Percentiles rank a stretch among this genome's conserved stretches.
Evolutionary conservation across 345 rosid genomes (phyloP).

Genomic region (Brassica nigra): DNA sequence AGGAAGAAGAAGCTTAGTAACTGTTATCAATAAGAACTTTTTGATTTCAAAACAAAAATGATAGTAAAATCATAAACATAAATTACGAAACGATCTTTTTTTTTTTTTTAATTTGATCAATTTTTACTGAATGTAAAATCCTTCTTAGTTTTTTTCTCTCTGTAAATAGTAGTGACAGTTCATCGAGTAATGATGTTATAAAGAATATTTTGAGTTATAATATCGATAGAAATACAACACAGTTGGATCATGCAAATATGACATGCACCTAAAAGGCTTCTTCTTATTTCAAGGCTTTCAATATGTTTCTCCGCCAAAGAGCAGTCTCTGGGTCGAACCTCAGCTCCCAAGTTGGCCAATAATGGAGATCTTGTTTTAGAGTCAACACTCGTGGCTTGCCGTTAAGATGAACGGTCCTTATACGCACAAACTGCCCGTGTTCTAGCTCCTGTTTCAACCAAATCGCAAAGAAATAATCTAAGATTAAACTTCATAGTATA

Average conservation of each 20-base stretch:
- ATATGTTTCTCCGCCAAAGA: conserved; percentile 64
- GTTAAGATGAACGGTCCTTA: conserved; percentile 75
- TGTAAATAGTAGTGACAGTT: conserved; percentile 13
- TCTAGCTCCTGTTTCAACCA: conserved; percentile 62
- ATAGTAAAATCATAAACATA: background rate
- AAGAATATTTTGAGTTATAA: conserved; percentile 12
- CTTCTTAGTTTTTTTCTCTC: background rate
- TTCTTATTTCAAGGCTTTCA: conserved; percentile 55
- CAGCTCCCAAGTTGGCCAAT: conserved; percentile 96
- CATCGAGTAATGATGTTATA: conserved; percentile 18
- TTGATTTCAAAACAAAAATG: background rate
- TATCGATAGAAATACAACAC: conserved; percentile 29
- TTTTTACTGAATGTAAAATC: background rate
- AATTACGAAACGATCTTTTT: background rate
- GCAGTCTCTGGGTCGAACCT: conserved; percentile 75
- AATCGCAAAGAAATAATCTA: background rate
- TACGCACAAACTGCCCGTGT: conserved; percentile 85
- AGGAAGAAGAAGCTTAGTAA: too few relatives aligned
- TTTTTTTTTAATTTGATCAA: background rate
- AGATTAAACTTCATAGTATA: background rate
- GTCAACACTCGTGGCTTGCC: conserved; percentile 92
- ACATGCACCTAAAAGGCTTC: conserved; percentile 6
- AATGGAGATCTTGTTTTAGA: conserved; percentile 91
- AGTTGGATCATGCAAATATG: conserved; percentile 2
- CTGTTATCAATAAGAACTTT: background rate